Evolutionary conservation across 306 rosid species (phyloP), one percentile per base, ranked within the genome.

Genomic region (Arachis stenosperma): DNA sequence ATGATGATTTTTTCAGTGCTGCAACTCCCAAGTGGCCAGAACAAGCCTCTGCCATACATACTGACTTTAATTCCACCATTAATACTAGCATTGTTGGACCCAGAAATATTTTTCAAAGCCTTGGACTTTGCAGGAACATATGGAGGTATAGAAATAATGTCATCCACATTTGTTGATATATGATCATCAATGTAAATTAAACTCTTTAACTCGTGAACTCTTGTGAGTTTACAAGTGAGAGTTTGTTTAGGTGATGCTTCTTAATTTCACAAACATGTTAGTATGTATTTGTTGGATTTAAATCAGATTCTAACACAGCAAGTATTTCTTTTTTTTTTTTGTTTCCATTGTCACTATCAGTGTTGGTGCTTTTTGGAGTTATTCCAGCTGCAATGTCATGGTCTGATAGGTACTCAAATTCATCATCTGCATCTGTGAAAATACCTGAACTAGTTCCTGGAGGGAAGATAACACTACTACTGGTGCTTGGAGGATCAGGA

Each of bases 361-460:
- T 92, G 67, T 71, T 92, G 87, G 81, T 88, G 80, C 88, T 88
- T 9, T 92, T 92, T 17, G 97, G 96, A 77, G 70, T 92, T 63
- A 57, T 88, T 76, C 94, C 96, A 7, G 96, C 90, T 56, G 90
- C 88, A 48, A 88, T 90, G 96, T 84, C 94, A 5, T 88, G 96
- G 90, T 88, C 90, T 7, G 94, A 86, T 69, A 79, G 96, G 81
- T 83, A 88, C 89, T 79, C 85, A 27, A 70, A 44, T 68, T 64
- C 86, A 53, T 64, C 86, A 53, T 71, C 89, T 12, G 62, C 76
- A 10, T 61, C 85, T 9, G 30, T 69, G 79, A 83, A 84, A 67
- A 71, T 87, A 36, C 93, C 91, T 1, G 81, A 72, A 73, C 65
- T 92, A 9, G 97, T 92, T 83, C 96, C 91, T 4, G 96, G 97